phyloP scores from a whole-genome alignment of 495 filamentous ascomycete species.

The Paragyromitra xinjiangensis region DNA sequence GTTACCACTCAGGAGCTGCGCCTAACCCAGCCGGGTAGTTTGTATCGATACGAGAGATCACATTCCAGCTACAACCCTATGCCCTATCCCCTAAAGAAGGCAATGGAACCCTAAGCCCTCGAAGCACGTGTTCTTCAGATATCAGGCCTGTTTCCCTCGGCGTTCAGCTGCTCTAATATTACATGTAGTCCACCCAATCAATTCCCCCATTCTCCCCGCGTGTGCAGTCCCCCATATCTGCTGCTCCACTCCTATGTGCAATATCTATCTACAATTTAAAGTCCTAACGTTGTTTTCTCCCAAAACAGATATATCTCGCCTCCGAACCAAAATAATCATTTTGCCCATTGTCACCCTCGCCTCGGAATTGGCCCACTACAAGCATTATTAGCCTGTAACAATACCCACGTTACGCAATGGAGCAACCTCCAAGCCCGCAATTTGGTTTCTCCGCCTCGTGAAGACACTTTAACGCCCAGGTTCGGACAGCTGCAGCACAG shows the following conservation, averaged over 20 bases:
- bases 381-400: slow-evolving; percentile 19
- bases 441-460: not conserved
- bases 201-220: not conserved
- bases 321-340: too few species aligned
- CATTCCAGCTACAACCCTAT: not conserved
- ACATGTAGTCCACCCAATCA: not conserved
- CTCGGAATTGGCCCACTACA: slow-evolving; percentile 4
- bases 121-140: not conserved
- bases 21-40: not conserved
- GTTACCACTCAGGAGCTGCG: not conserved
- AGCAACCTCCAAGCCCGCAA: not conserved
- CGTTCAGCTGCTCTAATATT: not conserved
- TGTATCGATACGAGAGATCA: not conserved
- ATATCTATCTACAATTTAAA: not conserved
- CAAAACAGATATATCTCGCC: slow-evolving; percentile 6
- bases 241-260: not conserved
- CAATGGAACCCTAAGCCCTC: not conserved
- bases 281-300: slow-evolving; percentile 5
- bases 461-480: not conserved
- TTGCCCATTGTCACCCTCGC: slow-evolving; percentile 1
- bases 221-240: not conserved
- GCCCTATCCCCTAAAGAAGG: not conserved
- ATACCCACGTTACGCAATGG: slow-evolving; percentile 6
- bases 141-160: not conserved
- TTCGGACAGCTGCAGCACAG: slow-evolving; percentile 5